These are phyloP conservation scores for Macadamia integrifolia DNA, from an alignment of 164 flowering plant species.

Conservation along the genomic window DNA sequence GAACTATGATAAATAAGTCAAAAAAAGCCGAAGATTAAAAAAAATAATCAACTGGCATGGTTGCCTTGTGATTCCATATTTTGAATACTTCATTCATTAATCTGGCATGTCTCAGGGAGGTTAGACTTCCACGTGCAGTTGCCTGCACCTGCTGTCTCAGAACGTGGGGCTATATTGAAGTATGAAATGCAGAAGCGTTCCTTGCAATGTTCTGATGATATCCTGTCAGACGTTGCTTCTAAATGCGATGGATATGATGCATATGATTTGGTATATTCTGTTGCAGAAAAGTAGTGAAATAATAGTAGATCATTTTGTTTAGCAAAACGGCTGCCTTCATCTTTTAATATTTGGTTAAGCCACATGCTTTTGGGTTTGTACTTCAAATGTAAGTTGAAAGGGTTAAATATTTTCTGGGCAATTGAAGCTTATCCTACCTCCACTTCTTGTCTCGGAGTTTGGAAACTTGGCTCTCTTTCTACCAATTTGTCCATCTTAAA, in stretches of 20 bases:
- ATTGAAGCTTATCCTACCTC: no score
- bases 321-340: neutral
- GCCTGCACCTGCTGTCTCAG: constrained; percentile 74
- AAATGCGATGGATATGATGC: constrained; percentile 98
- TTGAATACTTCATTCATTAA: constrained; percentile 2
- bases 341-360: neutral
- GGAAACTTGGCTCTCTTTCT: no score
- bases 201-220: constrained; percentile 60
- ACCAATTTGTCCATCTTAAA: no score
- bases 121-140: constrained; percentile 90
- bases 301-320: neutral
- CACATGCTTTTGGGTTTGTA: neutral
- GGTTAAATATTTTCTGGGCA: neutral
- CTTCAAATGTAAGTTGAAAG: neutral
- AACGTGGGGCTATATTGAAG: constrained; percentile 75
- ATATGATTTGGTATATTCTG: constrained; percentile 75
- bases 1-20: neutral
- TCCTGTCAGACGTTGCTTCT: constrained; percentile 62
- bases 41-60: no score
- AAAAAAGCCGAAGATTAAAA: no score
- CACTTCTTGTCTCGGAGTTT: no score
- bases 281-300: neutral
- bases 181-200: constrained; percentile 81
- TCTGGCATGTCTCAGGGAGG: constrained; percentile 51
- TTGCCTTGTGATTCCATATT: neutral